phyloP scores from a whole-genome alignment of 768 basidiomycete species.

The Rickenella mellea region DNA sequence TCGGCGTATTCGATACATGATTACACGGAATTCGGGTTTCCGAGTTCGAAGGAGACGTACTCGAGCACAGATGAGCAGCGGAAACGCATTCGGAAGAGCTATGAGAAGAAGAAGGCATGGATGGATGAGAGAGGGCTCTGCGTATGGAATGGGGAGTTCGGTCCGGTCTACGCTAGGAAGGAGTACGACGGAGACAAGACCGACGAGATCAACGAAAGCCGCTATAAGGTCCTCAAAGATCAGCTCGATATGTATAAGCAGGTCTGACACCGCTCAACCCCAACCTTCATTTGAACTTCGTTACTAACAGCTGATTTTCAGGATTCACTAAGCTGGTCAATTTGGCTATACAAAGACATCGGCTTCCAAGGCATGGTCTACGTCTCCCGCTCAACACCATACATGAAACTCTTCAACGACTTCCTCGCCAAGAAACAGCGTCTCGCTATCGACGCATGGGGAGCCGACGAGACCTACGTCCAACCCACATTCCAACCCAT shows the following conservation, averaged over 20 bases:
- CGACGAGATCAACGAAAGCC: conserved; percentile 26
- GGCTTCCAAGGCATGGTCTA: conserved; percentile 85
- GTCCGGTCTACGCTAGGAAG: conserved; percentile 29
- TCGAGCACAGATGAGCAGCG: conserved; percentile 20
- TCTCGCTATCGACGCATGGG: conserved; percentile 73
- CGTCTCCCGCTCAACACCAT: conserved; percentile 56
- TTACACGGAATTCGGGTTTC: conserved; percentile 29
- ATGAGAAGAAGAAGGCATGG: conserved; percentile 28
- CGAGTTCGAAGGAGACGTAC: conserved; percentile 21
- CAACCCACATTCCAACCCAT: conserved; percentile 55
- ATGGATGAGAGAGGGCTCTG: conserved; percentile 21
- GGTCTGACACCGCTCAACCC: conserved; percentile 6
- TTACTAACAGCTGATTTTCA: neutral
- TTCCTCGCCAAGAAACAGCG: conserved; percentile 75
- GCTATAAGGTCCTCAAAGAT: conserved; percentile 26
- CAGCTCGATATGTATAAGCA: conserved; percentile 31
- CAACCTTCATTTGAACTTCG: neutral
- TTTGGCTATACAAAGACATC: conserved; percentile 69
- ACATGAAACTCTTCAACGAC: conserved; percentile 56
- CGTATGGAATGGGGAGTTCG: conserved; percentile 32
- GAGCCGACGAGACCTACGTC: conserved; percentile 52
- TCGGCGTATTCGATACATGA: conserved; percentile 29
- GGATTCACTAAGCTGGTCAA: conserved; percentile 10
- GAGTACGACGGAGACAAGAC: conserved; percentile 21
- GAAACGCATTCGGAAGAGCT: conserved; percentile 16